A percentile compares a stretch with the other conserved stretches of the same genome.
phyloP scores from a whole-genome alignment of 345 rosid genomes.

The Diplotaxis tenuifolia region DNA sequence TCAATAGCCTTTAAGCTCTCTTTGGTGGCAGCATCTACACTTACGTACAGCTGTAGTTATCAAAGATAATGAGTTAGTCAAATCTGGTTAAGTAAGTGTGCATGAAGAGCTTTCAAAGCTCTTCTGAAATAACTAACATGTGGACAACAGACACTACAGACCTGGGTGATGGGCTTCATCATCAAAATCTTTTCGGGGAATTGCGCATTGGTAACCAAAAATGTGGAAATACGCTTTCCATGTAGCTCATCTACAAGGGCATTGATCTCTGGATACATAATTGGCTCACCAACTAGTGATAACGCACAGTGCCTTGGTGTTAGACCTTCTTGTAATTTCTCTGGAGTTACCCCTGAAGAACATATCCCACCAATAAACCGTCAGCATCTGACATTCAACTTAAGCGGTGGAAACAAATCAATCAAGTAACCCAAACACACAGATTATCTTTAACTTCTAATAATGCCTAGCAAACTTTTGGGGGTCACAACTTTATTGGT shows the following conservation, averaged over 20 bases:
- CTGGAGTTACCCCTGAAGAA: slow-evolving; percentile 76
- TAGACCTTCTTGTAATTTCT: slow-evolving; percentile 78
- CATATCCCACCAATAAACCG: background rate
- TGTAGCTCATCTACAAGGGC: slow-evolving; percentile 90
- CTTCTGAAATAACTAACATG: background rate
- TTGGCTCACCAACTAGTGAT: slow-evolving; percentile 97
- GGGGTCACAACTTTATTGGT: background rate
- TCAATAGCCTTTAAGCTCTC: slow-evolving; percentile 95
- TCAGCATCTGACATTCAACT: slow-evolving; percentile 13
- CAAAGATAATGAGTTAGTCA: slow-evolving; percentile 23
- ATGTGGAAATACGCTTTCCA: slow-evolving; percentile 73
- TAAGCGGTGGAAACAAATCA: background rate
- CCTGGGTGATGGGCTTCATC: slow-evolving; percentile 90
- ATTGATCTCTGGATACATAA: slow-evolving; percentile 95
- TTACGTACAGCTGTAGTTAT: slow-evolving; percentile 77
- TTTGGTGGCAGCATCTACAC: slow-evolving; percentile 98
- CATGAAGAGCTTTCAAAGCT: background rate
- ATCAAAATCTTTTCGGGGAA: slow-evolving; percentile 84
- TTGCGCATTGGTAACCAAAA: slow-evolving; percentile 97
- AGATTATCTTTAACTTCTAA: background rate
- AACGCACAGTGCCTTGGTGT: slow-evolving; percentile 92
- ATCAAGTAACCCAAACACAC: background rate
- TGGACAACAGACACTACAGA: slow-evolving; percentile 31
- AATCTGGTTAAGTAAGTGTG: background rate
- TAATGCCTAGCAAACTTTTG: background rate